Evolutionary conservation across 1,284 basidiomycete genomes (phyloP).

Genomic region (Chalciporus sp.): DNA sequence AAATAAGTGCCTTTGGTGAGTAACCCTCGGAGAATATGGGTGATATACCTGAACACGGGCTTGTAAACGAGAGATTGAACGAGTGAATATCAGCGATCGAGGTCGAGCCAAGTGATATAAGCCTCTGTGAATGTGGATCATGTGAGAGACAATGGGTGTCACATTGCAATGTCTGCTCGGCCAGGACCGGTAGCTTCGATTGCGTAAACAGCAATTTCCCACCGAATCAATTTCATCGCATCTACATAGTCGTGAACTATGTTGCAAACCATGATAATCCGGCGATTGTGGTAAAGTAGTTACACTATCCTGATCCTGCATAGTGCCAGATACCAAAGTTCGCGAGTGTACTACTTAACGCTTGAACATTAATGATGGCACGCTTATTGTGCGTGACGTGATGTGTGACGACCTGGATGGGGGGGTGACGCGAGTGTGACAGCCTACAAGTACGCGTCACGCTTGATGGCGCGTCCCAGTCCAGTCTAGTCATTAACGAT

Average conservation of each 20-base stretch:
- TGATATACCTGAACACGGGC: slow-evolving; percentile 19
- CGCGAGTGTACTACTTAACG: too few species aligned
- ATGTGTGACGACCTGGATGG: too few species aligned
- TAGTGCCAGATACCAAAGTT: too few species aligned
- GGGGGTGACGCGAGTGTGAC: slow-evolving; percentile 17
- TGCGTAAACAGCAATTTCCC: too few species aligned
- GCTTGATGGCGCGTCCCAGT: slow-evolving; percentile 23
- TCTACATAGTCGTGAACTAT: too few species aligned
- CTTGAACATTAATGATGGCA: too few species aligned
- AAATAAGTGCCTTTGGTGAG: not conserved
- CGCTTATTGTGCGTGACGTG: not conserved
- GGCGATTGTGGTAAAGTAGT: too few species aligned
- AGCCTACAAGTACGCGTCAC: slow-evolving; percentile 20
- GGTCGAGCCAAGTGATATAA: slow-evolving; percentile 13
- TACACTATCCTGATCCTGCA: too few species aligned
- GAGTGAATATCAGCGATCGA: not conserved
- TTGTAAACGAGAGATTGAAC: slow-evolving; percentile 20
- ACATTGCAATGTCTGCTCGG: too few species aligned
- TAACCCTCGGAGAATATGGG: not conserved
- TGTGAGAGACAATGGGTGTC: slow-evolving; percentile 1
- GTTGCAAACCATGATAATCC: too few species aligned
- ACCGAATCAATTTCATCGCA: too few species aligned
- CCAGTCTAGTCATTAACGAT: not conserved
- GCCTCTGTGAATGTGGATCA: slow-evolving; percentile 25
- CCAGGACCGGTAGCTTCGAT: too few species aligned